A percentile compares a stretch with the other conserved stretches of the same genome.
phyloP scores from a whole-genome alignment of 148 eudicot species.

The Rhododendron molle region DNA sequence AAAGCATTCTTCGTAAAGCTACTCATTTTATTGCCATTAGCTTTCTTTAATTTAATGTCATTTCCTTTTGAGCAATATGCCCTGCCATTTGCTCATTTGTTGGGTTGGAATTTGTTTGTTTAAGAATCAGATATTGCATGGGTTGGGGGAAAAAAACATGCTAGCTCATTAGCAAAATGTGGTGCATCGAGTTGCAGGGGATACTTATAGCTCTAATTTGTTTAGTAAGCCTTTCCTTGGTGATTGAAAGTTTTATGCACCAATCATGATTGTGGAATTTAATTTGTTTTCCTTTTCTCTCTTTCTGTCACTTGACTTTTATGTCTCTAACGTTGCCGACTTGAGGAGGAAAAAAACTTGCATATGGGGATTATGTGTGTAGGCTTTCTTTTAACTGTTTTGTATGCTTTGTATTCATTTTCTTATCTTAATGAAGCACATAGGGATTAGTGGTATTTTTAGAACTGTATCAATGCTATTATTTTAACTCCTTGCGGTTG shows the following conservation, averaged over 20 bases:
- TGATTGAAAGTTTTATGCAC: background rate
- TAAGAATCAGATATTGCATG: no score
- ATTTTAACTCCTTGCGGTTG: background rate
- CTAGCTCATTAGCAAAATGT: background rate
- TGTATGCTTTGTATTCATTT: background rate
- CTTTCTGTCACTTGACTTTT: background rate
- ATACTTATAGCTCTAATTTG: background rate
- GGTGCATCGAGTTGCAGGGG: background rate
- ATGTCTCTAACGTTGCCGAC: background rate
- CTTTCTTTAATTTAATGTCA: background rate
- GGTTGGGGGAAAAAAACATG: background rate
- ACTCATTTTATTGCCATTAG: no score
- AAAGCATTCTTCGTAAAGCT: no score
- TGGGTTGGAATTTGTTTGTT: no score
- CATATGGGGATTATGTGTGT: background rate
- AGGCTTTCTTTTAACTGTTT: background rate
- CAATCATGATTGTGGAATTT: background rate
- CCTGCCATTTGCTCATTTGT: background rate
- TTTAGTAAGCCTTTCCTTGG: background rate
- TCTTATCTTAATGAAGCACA: background rate
- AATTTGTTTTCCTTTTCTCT: background rate
- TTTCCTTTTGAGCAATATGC: background rate
- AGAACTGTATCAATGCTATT: background rate
- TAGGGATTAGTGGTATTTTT: background rate
- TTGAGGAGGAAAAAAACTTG: background rate